Percentiles rank a stretch among this genome's conserved stretches.
Evolutionary conservation across 2,329 filamentous ascomycete species (phyloP).

Genomic region (Coniochaeta prunicola): DNA sequence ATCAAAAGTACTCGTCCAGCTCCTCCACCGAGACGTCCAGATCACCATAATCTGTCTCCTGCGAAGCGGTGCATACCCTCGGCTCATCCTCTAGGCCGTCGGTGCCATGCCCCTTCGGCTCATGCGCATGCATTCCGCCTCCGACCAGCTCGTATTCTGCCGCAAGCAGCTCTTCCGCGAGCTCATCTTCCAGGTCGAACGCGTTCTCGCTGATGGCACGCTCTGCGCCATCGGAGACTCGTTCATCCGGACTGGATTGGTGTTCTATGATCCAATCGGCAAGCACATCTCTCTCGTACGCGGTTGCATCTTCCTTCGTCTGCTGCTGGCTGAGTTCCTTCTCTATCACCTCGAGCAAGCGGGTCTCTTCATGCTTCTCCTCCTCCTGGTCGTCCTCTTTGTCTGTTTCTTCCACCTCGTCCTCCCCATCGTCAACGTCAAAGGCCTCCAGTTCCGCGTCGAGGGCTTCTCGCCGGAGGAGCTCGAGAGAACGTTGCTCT

Average conservation of each 20-base stretch:
- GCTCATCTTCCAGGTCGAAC: background rate
- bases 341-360: no score
- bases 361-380: background rate
- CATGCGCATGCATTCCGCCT: background rate
- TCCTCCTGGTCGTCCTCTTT: background rate
- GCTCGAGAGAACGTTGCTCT: background rate
- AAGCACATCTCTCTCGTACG: background rate
- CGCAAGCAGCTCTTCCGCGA: background rate
- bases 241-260: background rate
- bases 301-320: no score
- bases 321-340: no score
- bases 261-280: background rate
- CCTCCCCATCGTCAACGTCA: background rate
- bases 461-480: slow-evolving; percentile 8
- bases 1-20: background rate
- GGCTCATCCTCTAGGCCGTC: background rate
- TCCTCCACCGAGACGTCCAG: slow-evolving; percentile 8
- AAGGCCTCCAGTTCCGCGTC: no score
- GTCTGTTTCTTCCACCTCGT: background rate
- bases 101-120: background rate
- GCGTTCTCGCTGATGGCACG: background rate
- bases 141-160: background rate
- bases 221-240: background rate
- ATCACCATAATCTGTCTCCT: slow-evolving; percentile 17
- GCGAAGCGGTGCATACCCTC: slow-evolving; percentile 4